Base-by-base conservation (phyloP, 1,284 basidiomycete species). In the Salmacisia buchloeana region DNA sequence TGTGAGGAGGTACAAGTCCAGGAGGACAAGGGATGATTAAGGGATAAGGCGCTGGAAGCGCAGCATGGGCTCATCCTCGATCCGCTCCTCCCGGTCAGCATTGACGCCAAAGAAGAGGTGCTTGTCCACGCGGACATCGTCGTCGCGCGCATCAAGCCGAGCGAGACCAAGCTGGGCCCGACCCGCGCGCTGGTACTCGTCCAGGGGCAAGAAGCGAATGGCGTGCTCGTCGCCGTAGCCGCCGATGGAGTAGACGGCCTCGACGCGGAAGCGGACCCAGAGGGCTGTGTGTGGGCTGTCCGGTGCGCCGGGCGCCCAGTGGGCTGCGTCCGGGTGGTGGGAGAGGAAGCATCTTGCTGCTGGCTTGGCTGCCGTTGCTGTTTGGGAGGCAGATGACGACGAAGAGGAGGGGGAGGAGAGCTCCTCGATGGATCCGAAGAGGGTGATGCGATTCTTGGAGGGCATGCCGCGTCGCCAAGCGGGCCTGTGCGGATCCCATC, bases 191-290 rank as follows among this genome's bases (percentile, higher is more conserved):
- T n/a, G n/a, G 12, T 60, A 77, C 21, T 65, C 62, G 9, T 69
- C 64, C 58, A 63, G 59, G 34, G 59, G 63, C 54, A 79, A 63
- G 69, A 70, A 68, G 25, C 77, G 76, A 31, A 79, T 79, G 43
- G 66, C 68, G 65, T 77, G 77, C 63, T 79, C 77, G 59, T 79
- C 77, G 7, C 77, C 76, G 34, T 76, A 79, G 27, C 77, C 77
- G 7, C 77, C 77, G 0, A 79, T 71, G 58, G 70, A 71, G 60
- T 77, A 78, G 7, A 73, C 67, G 57, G 63, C 60, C 35, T 72
- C 57, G 27, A 73, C 69, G 25, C 52, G 58, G 63, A 79, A 75
- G 3, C 65, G 66, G 29, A 73, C 71, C 73, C 73, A 79, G 27
- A 71, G 62, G 2, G 76, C 74, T 2, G 66, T 39, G 58, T 79